Base-by-base conservation (phyloP, 148 eudicot species). In the Cornus controversa region DNA sequence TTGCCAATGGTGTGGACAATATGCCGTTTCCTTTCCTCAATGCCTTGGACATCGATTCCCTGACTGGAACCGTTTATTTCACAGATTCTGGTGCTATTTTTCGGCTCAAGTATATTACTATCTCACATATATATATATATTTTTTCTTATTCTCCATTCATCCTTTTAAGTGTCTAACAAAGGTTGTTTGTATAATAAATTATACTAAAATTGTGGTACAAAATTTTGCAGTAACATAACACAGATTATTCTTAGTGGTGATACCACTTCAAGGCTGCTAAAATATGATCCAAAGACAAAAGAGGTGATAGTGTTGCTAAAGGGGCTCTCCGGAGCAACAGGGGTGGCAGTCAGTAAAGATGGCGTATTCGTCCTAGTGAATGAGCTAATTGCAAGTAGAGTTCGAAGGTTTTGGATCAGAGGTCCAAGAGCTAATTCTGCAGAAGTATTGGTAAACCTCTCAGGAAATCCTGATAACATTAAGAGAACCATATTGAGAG, bases 321-420 rank as follows among this genome's bases (percentile, higher is more conserved):
- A 77, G 8, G 74, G 70, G 27, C 75, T 81, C 5, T 73, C 69
- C 8, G 77, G 71, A 20, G 73, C 73, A 6, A 47, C 27, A 40
- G 84, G 84, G 25, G 80, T 77, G 69, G 77, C 77, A 3, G 84
- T 81, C 45, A 81, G 80, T 50, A 25, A n/a, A n/a, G 77, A 77
- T 31, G 77, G 80, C 15, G 36, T 77, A 8, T 81, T 77, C 29
- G 77, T 77, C 14, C 75, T 81, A 6, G 69, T 81, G 8, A 69
- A 80, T 1, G 84, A 81, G 8, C 77, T 34, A n/a, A 24, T 68
- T 5, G 71, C 42, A 15, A 54, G 69, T 20, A 81, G 73, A 67
- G 72, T 81, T 68, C 25, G 24, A 40, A 81, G 76, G 25, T 81
- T 36, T 68, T 81, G 84, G 84, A 72, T 81, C 28, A 62, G 24